Conservation (phyloP, 306 rosid species). For the Cicer bijugum region DNA sequence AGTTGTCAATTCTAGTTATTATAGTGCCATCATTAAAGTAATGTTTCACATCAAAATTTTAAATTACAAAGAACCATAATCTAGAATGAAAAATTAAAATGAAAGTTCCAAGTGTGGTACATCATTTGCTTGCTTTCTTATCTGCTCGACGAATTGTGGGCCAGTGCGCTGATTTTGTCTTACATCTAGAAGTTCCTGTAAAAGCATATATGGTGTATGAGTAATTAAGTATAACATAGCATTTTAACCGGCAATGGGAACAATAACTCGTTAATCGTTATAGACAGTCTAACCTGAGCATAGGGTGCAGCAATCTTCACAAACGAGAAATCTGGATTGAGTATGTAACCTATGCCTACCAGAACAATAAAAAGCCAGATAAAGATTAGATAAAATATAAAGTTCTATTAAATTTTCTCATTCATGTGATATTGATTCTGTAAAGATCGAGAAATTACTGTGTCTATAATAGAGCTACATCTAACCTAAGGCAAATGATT, state of each 20-base stretch:
- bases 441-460: not conserved
- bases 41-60: constrained; percentile 20
- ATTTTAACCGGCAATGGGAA: not conserved
- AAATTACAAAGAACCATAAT: constrained; percentile 6
- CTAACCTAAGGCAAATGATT: not conserved
- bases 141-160: constrained; percentile 70
- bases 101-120: constrained; percentile 49
- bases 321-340: constrained; percentile 83
- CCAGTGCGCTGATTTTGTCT: constrained; percentile 67
- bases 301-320: constrained; percentile 95
- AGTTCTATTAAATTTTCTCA: not conserved
- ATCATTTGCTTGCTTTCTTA: constrained; percentile 89
- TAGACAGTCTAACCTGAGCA: constrained; percentile 71
- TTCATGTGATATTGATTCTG: not conserved
- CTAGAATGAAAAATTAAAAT: constrained; percentile 32
- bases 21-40: constrained; percentile 12
- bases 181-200: constrained; percentile 84
- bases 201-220: constrained; percentile 33
- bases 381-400: not conserved
- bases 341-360: constrained; percentile 81
- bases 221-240: constrained; percentile 6
- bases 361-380: constrained; percentile 29
- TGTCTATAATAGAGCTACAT: too few species aligned
- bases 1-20: constrained; percentile 23
- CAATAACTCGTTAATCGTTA: not conserved